These are phyloP conservation scores for Aegilops speltoides DNA, from an alignment of 176 grass and related monocot species.

Conservation along the genomic window DNA sequence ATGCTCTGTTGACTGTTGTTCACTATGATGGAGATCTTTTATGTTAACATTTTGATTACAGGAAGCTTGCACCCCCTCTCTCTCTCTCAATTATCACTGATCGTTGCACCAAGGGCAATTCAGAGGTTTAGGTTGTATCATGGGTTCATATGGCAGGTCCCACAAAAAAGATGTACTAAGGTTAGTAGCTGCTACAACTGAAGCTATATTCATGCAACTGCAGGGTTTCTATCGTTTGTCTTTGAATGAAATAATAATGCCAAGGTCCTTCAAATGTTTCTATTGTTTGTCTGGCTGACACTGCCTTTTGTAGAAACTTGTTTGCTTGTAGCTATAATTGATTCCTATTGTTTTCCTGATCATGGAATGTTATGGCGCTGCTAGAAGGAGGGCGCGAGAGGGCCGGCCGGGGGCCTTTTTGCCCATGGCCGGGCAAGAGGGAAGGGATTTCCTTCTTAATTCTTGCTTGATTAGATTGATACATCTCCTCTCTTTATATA, in stretches of 20 bases:
- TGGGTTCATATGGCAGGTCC: constrained; percentile 6
- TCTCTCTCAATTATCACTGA: neutral
- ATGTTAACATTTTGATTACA: constrained; percentile 26
- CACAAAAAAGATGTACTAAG: neutral
- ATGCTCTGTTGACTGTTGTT: neutral
- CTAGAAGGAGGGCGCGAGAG: too few relatives aligned
- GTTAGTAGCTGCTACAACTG: constrained; percentile 5
- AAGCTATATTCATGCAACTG: constrained; percentile 1
- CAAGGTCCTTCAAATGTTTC: neutral
- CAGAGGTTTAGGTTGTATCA: constrained; percentile 2
- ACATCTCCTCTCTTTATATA: too few relatives aligned
- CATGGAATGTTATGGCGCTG: too few relatives aligned
- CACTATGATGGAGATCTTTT: neutral
- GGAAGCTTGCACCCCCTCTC: neutral
- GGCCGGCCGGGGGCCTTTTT: too few relatives aligned
- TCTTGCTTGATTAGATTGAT: too few relatives aligned
- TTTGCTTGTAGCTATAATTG: neutral
- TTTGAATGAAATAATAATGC: constrained; percentile 10
- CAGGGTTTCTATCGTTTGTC: neutral
- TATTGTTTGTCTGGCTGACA: neutral
- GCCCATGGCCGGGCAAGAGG: too few relatives aligned
- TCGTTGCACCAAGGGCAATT: neutral
- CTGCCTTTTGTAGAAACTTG: constrained; percentile 18
- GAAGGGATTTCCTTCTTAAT: too few relatives aligned
- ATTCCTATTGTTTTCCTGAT: constrained; percentile 8